These are phyloP conservation scores for Ophiognomonia clavigignenti-juglandacearum DNA, from an alignment of 2,329 filamentous ascomycete species.

Conservation along the genomic window DNA sequence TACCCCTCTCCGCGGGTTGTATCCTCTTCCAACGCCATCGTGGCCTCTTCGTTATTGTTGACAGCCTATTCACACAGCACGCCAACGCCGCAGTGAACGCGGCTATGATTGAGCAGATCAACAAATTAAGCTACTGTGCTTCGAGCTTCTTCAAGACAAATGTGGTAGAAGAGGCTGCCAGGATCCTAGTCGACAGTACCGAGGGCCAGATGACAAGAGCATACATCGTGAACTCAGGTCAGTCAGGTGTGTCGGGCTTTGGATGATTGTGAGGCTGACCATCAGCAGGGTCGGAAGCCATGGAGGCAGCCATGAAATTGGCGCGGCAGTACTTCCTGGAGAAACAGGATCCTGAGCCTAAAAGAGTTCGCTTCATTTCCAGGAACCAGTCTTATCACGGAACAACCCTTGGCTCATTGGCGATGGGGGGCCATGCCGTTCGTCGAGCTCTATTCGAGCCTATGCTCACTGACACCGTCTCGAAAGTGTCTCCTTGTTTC, in stretches of 20 bases:
- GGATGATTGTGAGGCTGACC: constrained; percentile 36
- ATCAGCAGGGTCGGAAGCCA: constrained; percentile 52
- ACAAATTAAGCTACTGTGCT: constrained; percentile 36
- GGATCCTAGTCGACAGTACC: constrained; percentile 30
- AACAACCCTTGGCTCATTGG: constrained; percentile 63
- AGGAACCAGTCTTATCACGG: constrained; percentile 68
- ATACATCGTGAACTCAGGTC: constrained; percentile 34
- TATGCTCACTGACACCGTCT: constrained; percentile 52
- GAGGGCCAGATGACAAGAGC: constrained; percentile 32
- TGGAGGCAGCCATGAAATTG: constrained; percentile 62
- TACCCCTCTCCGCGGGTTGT: background rate
- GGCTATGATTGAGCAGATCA: constrained; percentile 35
- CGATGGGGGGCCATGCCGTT: constrained; percentile 56
- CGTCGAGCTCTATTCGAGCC: constrained; percentile 59
- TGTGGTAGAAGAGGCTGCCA: constrained; percentile 35
- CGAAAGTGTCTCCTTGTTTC: constrained; percentile 62
- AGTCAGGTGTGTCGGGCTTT: constrained; percentile 24
- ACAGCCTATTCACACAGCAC: constrained; percentile 28
- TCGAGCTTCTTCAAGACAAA: constrained; percentile 37
- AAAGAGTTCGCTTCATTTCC: constrained; percentile 61
- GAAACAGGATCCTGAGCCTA: constrained; percentile 45
- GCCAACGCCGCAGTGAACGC: constrained; percentile 34
- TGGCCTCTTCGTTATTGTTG: background rate
- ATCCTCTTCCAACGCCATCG: background rate
- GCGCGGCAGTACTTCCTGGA: constrained; percentile 61